phyloP scores from a whole-genome alignment of 208 protist species.

The Leishmania tropica region DNA sequence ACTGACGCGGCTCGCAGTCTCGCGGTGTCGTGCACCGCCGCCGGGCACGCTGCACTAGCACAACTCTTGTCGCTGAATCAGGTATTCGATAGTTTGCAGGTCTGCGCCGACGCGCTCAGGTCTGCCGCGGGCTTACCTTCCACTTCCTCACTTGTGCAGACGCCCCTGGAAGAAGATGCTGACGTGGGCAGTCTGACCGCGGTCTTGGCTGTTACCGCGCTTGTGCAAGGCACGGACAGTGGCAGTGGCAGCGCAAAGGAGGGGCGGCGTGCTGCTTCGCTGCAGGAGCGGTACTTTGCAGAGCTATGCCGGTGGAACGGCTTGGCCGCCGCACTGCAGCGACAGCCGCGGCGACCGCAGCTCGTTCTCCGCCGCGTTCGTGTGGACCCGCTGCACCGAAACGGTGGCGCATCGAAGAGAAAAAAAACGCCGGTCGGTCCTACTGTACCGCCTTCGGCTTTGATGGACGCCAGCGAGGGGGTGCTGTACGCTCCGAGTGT shows the following conservation, averaged over 20 bases:
- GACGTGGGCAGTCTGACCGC: slow-evolving; percentile 23
- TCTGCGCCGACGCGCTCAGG: slow-evolving; percentile 6
- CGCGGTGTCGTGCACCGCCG: slow-evolving; percentile 10
- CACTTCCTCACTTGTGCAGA: background rate
- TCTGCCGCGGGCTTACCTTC: background rate
- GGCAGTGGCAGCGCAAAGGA: background rate
- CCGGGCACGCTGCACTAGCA: slow-evolving; percentile 6
- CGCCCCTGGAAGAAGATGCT: background rate
- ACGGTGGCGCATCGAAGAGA: background rate
- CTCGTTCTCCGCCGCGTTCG: slow-evolving; percentile 20
- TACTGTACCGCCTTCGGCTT: background rate
- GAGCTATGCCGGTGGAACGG: slow-evolving; percentile 47
- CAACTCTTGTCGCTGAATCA: slow-evolving; percentile 2
- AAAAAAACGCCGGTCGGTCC: too few species aligned
- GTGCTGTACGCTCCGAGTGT: background rate
- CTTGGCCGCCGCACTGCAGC: slow-evolving; percentile 42
- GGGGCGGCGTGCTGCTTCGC: background rate
- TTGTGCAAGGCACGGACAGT: background rate
- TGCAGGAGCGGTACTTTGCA: slow-evolving; percentile 34
- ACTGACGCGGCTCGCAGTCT: slow-evolving; percentile 4
- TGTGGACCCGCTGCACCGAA: background rate
- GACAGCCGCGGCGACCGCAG: slow-evolving; percentile 50
- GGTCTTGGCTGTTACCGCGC: slow-evolving; percentile 16
- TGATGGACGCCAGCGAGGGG: background rate
- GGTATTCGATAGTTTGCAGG: slow-evolving; percentile 9